Percentiles rank a stretch among this genome's conserved stretches.
Evolutionary conservation across 768 basidiomycete genomes (phyloP).

Genomic region (Podaxis sp.): DNA sequence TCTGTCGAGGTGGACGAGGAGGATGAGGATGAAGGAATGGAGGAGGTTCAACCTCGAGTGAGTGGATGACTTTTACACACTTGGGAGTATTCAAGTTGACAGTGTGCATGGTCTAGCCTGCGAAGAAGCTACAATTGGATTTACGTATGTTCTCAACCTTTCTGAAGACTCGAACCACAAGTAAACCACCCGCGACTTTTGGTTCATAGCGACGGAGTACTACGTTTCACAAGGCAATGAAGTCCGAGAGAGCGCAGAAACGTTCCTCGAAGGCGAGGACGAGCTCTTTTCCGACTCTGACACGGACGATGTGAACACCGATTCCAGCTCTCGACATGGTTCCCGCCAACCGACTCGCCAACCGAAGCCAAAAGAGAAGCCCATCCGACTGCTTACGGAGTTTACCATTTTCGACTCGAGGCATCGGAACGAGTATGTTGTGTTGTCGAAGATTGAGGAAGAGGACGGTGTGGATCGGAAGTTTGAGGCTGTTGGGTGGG

Average conservation of each 20-base stretch:
- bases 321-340: background rate
- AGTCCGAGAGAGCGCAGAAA: background rate
- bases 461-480: conserved; percentile 34
- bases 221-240: background rate
- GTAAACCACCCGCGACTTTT: background rate
- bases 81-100: background rate
- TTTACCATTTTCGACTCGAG: conserved; percentile 60
- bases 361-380: conserved; percentile 5
- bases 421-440: conserved; percentile 39
- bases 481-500: conserved; percentile 55
- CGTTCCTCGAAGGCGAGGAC: conserved; percentile 9
- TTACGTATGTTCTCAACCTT: conserved; percentile 5
- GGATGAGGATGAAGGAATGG: background rate
- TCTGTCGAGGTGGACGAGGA: background rate
- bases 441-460: conserved; percentile 42
- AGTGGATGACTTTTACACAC: background rate
- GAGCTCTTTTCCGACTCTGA: background rate
- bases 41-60: background rate
- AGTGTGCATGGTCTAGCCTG: background rate
- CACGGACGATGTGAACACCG: background rate
- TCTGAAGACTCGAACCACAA: background rate
- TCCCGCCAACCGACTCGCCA: background rate
- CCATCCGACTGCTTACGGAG: conserved; percentile 39
- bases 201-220: background rate
- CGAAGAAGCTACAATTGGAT: conserved; percentile 7